A percentile compares a stretch with the other conserved stretches of the same genome.
Conservation (phyloP, 345 rosid species). For the Arabidopsis arenosa region DNA sequence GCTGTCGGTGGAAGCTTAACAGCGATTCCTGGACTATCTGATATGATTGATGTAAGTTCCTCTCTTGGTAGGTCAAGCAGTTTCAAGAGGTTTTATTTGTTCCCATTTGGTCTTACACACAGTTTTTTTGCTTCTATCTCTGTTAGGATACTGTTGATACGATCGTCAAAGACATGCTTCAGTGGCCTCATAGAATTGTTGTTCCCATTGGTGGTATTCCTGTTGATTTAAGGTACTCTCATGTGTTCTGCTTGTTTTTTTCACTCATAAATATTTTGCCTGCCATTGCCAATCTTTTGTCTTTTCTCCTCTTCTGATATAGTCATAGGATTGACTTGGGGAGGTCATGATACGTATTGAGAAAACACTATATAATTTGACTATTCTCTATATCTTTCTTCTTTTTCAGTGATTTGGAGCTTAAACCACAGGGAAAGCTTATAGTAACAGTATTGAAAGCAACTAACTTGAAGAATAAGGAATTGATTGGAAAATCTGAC, state of each 20-base stretch:
- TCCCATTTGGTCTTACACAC: constrained; percentile 8
- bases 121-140: constrained; percentile 29
- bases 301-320: constrained; percentile 17
- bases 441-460: constrained; percentile 73
- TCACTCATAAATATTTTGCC: neutral
- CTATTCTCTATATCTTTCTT: constrained; percentile 21
- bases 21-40: constrained; percentile 93
- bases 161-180: constrained; percentile 90
- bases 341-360: neutral
- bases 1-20: constrained; percentile 99
- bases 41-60: constrained; percentile 93
- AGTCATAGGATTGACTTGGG: constrained; percentile 13
- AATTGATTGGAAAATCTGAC: constrained; percentile 98
- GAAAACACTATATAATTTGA: neutral
- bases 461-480: constrained; percentile 93
- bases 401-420: constrained; percentile 86
- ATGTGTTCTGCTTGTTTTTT: constrained; percentile 1
- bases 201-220: constrained; percentile 95
- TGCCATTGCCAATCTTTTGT: constrained; percentile 26
- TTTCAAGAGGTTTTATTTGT: neutral
- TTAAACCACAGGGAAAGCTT: constrained; percentile 93
- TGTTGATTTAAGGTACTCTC: constrained; percentile 76
- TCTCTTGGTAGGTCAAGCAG: constrained; percentile 12
- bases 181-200: constrained; percentile 99
- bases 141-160: constrained; percentile 86